phyloP scores from a whole-genome alignment of 257 asterid genomes.

The Eustoma russellianum region DNA sequence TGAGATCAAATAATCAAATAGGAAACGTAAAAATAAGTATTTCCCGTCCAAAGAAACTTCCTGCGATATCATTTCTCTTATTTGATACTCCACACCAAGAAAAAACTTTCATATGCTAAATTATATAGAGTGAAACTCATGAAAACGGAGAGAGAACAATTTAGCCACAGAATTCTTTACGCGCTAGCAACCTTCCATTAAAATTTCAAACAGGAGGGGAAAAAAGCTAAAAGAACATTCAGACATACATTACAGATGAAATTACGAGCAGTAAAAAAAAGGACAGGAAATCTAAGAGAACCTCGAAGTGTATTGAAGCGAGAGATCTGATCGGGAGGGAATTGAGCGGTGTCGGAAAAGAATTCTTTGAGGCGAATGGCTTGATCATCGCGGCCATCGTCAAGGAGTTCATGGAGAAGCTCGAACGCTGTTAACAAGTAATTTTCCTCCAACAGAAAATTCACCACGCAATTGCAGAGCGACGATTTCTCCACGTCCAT shows the following conservation, averaged over 20 bases:
- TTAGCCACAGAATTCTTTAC: too few relatives aligned
- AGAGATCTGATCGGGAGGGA: slow-evolving; percentile 91
- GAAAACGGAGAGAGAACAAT: too few relatives aligned
- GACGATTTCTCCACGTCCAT: slow-evolving; percentile 99
- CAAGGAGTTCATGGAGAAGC: slow-evolving; percentile 94
- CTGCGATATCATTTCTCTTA: too few relatives aligned
- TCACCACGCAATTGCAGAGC: slow-evolving; percentile 90
- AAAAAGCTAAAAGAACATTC: slow-evolving; percentile 3
- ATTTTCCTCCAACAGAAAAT: slow-evolving; percentile 84
- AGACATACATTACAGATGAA: background rate
- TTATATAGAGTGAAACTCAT: too few relatives aligned
- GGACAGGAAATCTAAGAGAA: slow-evolving; percentile 11
- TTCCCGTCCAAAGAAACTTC: too few relatives aligned
- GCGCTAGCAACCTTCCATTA: too few relatives aligned
- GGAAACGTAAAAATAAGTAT: too few relatives aligned
- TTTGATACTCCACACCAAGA: too few relatives aligned
- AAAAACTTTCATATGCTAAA: too few relatives aligned
- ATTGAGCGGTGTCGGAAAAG: slow-evolving; percentile 71
- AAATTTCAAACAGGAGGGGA: too few relatives aligned
- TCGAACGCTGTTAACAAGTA: slow-evolving; percentile 88
- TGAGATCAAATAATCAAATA: too few relatives aligned
- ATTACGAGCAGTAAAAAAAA: background rate
- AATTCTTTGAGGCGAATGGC: slow-evolving; percentile 85
- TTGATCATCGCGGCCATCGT: slow-evolving; percentile 84
- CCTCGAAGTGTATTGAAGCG: slow-evolving; percentile 80